A percentile compares a stretch with the other conserved stretches of the same genome.
These are phyloP conservation scores for Lactarius akahatsu DNA, from an alignment of 768 basidiomycete species.

Conservation along the genomic window DNA sequence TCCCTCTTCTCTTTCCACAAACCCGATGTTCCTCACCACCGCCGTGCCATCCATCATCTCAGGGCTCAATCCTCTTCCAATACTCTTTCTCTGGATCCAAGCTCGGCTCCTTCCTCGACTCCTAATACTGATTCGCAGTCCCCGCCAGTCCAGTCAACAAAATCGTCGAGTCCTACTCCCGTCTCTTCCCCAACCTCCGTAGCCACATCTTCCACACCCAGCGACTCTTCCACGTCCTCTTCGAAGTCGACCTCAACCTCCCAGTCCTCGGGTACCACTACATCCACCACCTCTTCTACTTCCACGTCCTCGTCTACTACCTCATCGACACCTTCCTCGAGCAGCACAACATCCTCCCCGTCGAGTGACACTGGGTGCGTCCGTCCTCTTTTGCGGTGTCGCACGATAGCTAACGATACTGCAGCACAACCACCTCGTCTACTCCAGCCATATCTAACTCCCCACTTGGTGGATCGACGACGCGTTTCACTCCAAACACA, in stretches of 20 bases:
- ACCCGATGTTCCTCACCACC: neutral
- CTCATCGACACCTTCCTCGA: neutral
- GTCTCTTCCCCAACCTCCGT: neutral
- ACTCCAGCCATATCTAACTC: neutral
- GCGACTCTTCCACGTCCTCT: neutral
- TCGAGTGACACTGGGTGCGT: slow-evolving; percentile 2
- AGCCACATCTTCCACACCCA: neutral
- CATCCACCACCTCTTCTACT: neutral
- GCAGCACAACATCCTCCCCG: neutral
- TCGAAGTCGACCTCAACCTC: neutral
- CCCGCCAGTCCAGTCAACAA: neutral
- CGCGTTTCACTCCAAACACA: neutral
- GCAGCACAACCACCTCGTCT: slow-evolving; percentile 7
- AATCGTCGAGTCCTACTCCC: neutral
- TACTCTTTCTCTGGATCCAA: neutral
- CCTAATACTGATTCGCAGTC: neutral
- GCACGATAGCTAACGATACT: neutral
- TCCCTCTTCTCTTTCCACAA: slow-evolving; percentile 5
- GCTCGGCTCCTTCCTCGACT: neutral
- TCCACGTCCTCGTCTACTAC: neutral
- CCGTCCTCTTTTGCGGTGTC: neutral
- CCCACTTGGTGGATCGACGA: neutral
- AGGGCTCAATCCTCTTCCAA: neutral
- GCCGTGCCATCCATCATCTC: slow-evolving; percentile 8
- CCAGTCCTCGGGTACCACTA: neutral